Evolutionary conservation across 2,329 filamentous ascomycete genomes (phyloP), one percentile per base, ranked within the genome.

Genomic region (Allantophomopsis cytisporea): DNA sequence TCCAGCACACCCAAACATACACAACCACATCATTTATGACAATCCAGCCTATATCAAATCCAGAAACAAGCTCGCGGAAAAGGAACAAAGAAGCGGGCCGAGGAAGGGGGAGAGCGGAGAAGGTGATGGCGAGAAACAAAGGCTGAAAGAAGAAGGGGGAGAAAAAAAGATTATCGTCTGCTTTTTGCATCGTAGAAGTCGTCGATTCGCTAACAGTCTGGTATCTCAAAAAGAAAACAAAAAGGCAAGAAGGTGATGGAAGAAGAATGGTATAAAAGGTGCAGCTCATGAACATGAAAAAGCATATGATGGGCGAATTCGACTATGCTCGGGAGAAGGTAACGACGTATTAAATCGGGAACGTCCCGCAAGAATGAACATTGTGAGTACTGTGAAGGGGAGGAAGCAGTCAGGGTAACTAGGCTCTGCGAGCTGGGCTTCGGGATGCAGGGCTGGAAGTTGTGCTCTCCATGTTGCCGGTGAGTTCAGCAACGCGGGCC

Each of bases 401-500:
- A 14, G 7, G 31, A 15, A 13, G 15, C 13, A 8, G 31, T 34
- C n/a, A 11, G 31, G 16, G n/a, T 12, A 37, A 41, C 43, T 41
- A 43, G 34, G 30, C 37, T 18, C 34, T 47, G 39, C 31, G 31
- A 7, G 37, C 23, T 17, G 20, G 41, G n/a, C 39, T 35, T 38
- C 41, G 41, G 34, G 42, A 20, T 17, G 37, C 39, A 37, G 42
- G 43, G 36, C 15, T 41, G 33, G 12, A 45, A 42, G 7, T 40
- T 10, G 35, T 42, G 13, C n/a, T 35, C 32, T 89, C 83, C 73
- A 84, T 84, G 59, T 83, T 84, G 51, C 82, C 82, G 2, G 91
- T 98, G 51, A 98, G 64, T 59, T 95, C 87, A 39, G 91, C 91
- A 42, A 98, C 91, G 45, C 91, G 81, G 43, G 91, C 91, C 65